Base-by-base conservation (phyloP, 768 basidiomycete genomes). In the Trametes cinnabarina region DNA sequence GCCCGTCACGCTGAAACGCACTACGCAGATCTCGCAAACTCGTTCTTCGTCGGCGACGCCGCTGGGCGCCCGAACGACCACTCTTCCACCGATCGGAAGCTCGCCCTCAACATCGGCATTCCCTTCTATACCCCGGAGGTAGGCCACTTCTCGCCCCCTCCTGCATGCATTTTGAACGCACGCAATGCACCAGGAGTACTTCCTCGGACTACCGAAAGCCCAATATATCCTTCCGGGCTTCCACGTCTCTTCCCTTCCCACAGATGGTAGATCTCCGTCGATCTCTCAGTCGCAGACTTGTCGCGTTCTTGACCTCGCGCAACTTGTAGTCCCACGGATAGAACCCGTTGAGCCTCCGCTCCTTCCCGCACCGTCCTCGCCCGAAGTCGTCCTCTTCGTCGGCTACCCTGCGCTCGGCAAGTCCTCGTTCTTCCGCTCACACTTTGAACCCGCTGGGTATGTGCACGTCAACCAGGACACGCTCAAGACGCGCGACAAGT, bases 1-100 rank as follows among this genome's bases (percentile, higher is more conserved):
- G 20, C 10, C n/a, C 14, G 30, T 25, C 32, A 46, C 41, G 11
- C 6, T 55, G 69, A 70, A 72, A 9, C n/a, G 26, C 6, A 30
- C 20, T 4, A 4, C 9, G 0, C 66, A 94, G 93, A 95, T 69
- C 79, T 83, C 62, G 56, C 66, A 0, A 41, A 74, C 0, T 87
- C 90, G 0, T 90, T 90, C 65, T 95, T 88, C 63, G 87, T 96
- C 1, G 94, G 94, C 3, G 94, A 97, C 65, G 93, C 92, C 1
- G 94, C 93, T 11, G 94, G 94, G 11, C 83, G 94, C 35, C 73
- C 77, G 43, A 71, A 73, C 25, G 94, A 97, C 73, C 91, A 90
- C 68, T 81, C 88, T 7, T 84, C 86, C 58, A 89, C 88, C 0
- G 94, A 97, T 71, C 79, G 88, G 42, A 92, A 95, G 72, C 92